Conservation (phyloP, 1,139 yeast genomes). For the Hyphopichia buzzinii region DNA sequence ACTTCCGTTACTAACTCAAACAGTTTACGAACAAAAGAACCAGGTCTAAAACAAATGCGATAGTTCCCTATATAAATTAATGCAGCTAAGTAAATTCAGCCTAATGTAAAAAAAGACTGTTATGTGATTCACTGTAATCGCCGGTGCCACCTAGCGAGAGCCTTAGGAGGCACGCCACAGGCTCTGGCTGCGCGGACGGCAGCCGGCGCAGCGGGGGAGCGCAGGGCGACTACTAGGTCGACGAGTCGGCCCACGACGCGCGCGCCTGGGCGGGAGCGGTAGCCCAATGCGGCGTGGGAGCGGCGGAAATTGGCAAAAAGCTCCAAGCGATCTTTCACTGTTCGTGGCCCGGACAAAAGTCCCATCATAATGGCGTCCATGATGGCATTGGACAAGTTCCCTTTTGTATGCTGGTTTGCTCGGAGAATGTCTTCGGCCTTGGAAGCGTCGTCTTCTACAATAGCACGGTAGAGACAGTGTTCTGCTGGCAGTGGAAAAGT, state of each 20-base stretch:
- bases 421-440: constrained; percentile 18
- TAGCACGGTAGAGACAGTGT: constrained; percentile 7
- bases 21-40: constrained; percentile 31
- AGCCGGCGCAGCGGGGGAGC: neutral
- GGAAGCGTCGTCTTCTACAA: neutral
- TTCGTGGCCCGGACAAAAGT: constrained; percentile 16
- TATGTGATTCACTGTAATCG: neutral
- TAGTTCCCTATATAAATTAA: neutral
- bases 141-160: neutral
- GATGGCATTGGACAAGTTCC: constrained; percentile 14
- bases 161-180: neutral
- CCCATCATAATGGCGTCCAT: constrained; percentile 26
- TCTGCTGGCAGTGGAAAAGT: neutral
- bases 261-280: constrained; percentile 16
- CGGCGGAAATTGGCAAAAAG: constrained; percentile 19
- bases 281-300: constrained; percentile 16
- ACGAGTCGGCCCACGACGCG: constrained; percentile 14
- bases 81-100: no score
- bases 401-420: constrained; percentile 16
- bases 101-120: no score
- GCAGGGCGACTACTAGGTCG: constrained; percentile 7
- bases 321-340: constrained; percentile 15
- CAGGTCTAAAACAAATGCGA: constrained; percentile 18
- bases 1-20: no score
- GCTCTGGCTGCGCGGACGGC: neutral